Evolutionary conservation across 345 rosid species (phyloP).

Genomic region (Pugionium cornutum): DNA sequence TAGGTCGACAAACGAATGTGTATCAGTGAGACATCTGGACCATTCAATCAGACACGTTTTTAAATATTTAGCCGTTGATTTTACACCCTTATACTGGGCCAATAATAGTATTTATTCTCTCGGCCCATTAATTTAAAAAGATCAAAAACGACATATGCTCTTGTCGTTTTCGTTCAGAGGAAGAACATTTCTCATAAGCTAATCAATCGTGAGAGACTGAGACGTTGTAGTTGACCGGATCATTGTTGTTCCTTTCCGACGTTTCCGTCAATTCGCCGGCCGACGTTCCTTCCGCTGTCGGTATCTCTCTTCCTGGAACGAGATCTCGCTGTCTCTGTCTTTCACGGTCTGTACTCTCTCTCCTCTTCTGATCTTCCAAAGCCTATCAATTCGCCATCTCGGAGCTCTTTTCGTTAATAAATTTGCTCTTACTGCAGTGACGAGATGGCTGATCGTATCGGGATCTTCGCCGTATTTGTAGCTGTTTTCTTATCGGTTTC

Average conservation of each 20-base stretch:
- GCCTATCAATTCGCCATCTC: slow-evolving; percentile 9
- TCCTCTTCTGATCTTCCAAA: slow-evolving; percentile 18
- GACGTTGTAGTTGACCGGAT: slow-evolving; percentile 46
- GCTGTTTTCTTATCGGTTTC: slow-evolving; percentile 42
- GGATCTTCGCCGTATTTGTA: slow-evolving; percentile 44
- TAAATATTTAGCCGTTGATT: no score
- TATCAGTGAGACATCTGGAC: no score
- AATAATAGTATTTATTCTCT: neutral
- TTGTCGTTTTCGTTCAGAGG: slow-evolving; percentile 4
- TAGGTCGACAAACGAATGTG: no score
- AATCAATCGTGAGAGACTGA: slow-evolving; percentile 31
- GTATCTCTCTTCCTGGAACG: neutral
- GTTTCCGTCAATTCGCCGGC: slow-evolving; percentile 19
- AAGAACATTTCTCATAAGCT: neutral
- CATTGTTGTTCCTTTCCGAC: slow-evolving; percentile 11
- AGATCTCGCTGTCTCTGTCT: slow-evolving; percentile 1
- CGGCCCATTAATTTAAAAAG: slow-evolving; percentile 8
- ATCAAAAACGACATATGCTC: neutral
- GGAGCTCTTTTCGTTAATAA: slow-evolving; percentile 21
- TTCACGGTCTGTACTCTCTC: neutral
- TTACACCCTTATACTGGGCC: neutral
- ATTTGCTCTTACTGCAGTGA: slow-evolving; percentile 30
- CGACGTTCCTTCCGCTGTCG: slow-evolving; percentile 15
- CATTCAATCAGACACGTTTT: no score
- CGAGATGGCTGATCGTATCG: slow-evolving; percentile 50